Conservation (phyloP, 2,329 filamentous ascomycete species). For the Ophiostoma himal-ulmi region DNA sequence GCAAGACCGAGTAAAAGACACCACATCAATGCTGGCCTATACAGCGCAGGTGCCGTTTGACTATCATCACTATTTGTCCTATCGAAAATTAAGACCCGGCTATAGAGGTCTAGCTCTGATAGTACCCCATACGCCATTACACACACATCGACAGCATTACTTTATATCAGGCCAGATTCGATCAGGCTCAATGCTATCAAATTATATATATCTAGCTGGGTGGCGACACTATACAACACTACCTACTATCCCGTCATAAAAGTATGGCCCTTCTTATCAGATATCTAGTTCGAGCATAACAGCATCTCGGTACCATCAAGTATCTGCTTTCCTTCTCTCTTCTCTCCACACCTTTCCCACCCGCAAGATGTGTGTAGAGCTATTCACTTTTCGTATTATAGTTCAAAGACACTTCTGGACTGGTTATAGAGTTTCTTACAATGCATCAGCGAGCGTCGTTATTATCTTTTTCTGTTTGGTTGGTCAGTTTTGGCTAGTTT, state of each 20-base stretch:
- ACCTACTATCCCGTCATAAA: constrained; percentile 6
- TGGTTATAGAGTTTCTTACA: neutral
- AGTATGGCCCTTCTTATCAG: neutral
- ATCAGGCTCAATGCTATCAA: neutral
- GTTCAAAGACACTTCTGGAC: neutral
- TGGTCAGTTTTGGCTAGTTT: neutral
- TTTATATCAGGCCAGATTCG: neutral
- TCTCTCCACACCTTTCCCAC: neutral
- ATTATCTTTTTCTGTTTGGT: neutral
- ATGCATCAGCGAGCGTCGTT: constrained; percentile 7
- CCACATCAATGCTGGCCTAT: neutral
- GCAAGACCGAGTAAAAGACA: constrained; percentile 37
- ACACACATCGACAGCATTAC: neutral
- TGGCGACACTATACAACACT: neutral
- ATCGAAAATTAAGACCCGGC: neutral
- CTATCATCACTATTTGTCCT: neutral
- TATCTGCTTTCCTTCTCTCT: neutral
- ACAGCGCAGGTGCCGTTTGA: neutral
- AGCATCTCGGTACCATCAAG: neutral
- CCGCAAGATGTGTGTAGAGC: neutral
- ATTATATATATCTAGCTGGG: neutral
- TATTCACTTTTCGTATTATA: constrained; percentile 1
- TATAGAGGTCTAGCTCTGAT: neutral
- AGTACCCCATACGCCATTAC: neutral
- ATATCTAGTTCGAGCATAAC: neutral